phyloP scores from a whole-genome alignment of 352 stramenopile species.

The Elongisporangium prolatum region DNA sequence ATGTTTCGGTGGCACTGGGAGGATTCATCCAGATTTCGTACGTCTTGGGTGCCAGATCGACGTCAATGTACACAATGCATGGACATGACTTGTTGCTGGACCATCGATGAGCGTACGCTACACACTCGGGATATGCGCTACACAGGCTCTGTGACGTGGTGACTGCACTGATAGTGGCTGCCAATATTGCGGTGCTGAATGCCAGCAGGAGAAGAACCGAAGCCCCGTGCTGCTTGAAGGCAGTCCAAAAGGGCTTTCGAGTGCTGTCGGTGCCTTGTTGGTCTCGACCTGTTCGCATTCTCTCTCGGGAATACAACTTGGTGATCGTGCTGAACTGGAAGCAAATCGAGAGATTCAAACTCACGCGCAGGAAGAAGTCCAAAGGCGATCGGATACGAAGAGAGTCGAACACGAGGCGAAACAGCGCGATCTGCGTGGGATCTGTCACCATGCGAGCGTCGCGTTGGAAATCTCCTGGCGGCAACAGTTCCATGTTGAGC shows the following conservation, averaged over 20 bases:
- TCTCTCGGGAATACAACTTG: conserved; percentile 9
- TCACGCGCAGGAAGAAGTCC: conserved; percentile 26
- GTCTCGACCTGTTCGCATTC: background rate
- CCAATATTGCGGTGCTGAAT: conserved; percentile 6
- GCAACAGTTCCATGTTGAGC: conserved; percentile 18
- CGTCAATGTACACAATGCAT: conserved; percentile 29
- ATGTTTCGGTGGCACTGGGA: conserved; percentile 21
- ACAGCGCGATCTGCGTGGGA: conserved; percentile 19
- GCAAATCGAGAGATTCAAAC: conserved; percentile 30
- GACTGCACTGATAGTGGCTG: conserved; percentile 16
- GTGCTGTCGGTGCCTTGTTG: background rate
- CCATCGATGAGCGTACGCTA: background rate
- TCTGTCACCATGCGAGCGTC: conserved; percentile 19
- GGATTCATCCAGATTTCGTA: conserved; percentile 26
- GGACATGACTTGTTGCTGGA: conserved; percentile 15
- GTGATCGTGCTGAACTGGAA: conserved; percentile 34
- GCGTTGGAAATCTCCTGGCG: conserved; percentile 25
- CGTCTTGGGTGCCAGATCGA: conserved; percentile 7
- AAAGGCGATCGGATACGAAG: conserved; percentile 18
- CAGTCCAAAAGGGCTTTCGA: background rate
- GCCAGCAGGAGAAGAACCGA: conserved; percentile 9
- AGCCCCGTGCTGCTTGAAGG: background rate
- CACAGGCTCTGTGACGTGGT: conserved; percentile 10
- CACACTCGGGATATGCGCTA: background rate
- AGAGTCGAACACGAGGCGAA: conserved; percentile 24